Percentiles rank a stretch among this genome's conserved stretches.
Evolutionary conservation across 2,329 filamentous ascomycete genomes (phyloP).

Genomic region (Gnomoniopsis sp.): DNA sequence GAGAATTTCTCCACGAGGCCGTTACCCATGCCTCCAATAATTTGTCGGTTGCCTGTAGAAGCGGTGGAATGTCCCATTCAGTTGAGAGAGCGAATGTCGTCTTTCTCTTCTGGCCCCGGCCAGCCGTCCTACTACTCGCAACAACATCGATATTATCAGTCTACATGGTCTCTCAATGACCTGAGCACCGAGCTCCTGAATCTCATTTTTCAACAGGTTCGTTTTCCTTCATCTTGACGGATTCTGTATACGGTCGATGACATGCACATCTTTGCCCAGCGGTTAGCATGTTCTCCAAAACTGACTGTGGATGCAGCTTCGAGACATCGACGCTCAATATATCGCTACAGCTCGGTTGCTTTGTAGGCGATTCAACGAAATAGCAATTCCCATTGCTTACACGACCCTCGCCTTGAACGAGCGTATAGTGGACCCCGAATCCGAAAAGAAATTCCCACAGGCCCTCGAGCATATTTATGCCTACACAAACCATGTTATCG

Average conservation of each 20-base stretch:
- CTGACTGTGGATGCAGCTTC: constrained; percentile 30
- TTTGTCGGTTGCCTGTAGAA: not conserved
- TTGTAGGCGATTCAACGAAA: constrained; percentile 37
- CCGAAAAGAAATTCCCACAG: constrained; percentile 30
- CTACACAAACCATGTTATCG: constrained; percentile 38
- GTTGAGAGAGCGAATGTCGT: constrained; percentile 22
- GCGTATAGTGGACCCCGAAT: constrained; percentile 31
- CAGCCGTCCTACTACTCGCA: constrained; percentile 18
- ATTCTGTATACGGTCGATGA: constrained; percentile 1
- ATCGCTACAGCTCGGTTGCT: constrained; percentile 33
- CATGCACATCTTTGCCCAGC: not conserved
- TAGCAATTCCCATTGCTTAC: constrained; percentile 42
- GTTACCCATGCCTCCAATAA: constrained; percentile 6
- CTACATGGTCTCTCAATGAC: constrained; percentile 28
- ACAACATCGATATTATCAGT: constrained; percentile 6
- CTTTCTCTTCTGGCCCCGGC: constrained; percentile 19
- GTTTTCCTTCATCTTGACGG: not conserved
- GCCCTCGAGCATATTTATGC: constrained; percentile 33
- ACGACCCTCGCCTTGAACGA: constrained; percentile 35
- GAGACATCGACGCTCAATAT: constrained; percentile 32
- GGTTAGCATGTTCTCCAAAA: not conserved
- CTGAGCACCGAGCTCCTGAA: constrained; percentile 42
- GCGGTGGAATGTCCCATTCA: constrained; percentile 5
- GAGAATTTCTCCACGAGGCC: constrained; percentile 4
- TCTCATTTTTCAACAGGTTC: constrained; percentile 40